Conservation (phyloP, 805 yeast genomes). For the Cyberlindnera amylophila region DNA sequence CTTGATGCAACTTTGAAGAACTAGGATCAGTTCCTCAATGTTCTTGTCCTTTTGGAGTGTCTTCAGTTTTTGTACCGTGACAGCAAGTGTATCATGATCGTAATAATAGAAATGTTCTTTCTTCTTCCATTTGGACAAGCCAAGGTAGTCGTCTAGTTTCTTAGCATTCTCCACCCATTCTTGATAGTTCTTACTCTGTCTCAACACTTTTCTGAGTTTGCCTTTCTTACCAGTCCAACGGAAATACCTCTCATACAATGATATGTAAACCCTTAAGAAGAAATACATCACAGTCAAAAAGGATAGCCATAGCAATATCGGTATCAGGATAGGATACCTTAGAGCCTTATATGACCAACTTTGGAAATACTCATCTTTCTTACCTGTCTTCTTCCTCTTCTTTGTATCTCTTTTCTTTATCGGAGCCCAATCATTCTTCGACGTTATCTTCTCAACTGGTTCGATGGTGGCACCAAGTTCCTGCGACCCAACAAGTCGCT, state of each 20-base stretch:
- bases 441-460: constrained; percentile 33
- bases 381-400: constrained; percentile 9
- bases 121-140: constrained; percentile 59
- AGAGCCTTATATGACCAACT: constrained; percentile 46
- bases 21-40: constrained; percentile 46
- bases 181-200: constrained; percentile 45
- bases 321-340: constrained; percentile 61
- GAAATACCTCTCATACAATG: constrained; percentile 54
- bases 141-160: constrained; percentile 51
- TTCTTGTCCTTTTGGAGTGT: constrained; percentile 21
- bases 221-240: constrained; percentile 61
- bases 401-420: constrained; percentile 8
- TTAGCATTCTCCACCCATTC: constrained; percentile 65
- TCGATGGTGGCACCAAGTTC: constrained; percentile 1
- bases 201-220: constrained; percentile 43
- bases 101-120: constrained; percentile 63
- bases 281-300: constrained; percentile 48
- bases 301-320: constrained; percentile 51
- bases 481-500: constrained; percentile 10
- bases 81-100: constrained; percentile 56
- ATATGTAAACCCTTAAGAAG: constrained; percentile 54
- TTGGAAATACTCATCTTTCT: constrained; percentile 26
- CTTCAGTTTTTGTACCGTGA: constrained; percentile 42
- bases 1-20: constrained; percentile 64
- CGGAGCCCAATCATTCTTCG: constrained; percentile 47